A percentile compares a stretch with the other conserved stretches of the same genome.
Conservation (phyloP, 2,329 filamentous ascomycete species). For the Xylaria sp. region DNA sequence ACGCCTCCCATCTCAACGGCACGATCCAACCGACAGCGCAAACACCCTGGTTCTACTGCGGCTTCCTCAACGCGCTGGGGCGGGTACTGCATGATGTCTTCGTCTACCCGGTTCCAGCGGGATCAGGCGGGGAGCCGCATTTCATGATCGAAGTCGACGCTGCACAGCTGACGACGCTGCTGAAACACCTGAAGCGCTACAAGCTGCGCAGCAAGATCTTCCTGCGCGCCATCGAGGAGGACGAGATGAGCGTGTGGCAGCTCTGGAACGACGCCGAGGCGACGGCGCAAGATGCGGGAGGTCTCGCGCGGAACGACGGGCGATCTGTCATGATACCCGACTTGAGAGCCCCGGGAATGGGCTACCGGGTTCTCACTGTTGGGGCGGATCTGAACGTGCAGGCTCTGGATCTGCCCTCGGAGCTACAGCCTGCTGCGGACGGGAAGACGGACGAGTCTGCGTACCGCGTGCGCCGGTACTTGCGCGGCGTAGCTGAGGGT, state of each 20-base stretch:
- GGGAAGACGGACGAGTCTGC: slow-evolving; percentile 62
- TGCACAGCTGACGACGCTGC: slow-evolving; percentile 67
- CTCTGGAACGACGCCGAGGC: slow-evolving; percentile 70
- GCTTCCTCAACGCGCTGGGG: slow-evolving; percentile 86
- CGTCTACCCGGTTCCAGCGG: slow-evolving; percentile 73
- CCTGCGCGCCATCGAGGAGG: slow-evolving; percentile 71
- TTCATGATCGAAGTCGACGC: slow-evolving; percentile 88
- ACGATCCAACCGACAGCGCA: background rate
- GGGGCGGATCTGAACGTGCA: slow-evolving; percentile 26
- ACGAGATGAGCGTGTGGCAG: slow-evolving; percentile 76
- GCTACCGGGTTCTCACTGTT: slow-evolving; percentile 56
- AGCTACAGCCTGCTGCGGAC: slow-evolving; percentile 45
- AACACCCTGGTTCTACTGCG: slow-evolving; percentile 74
- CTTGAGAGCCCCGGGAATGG: slow-evolving; percentile 65
- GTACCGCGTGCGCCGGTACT: slow-evolving; percentile 81
- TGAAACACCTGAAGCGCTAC: slow-evolving; percentile 82
- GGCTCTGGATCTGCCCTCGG: slow-evolving; percentile 49
- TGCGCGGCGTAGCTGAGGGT: slow-evolving; percentile 86
- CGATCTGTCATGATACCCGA: slow-evolving; percentile 58
- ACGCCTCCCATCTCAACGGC: slow-evolving; percentile 2
- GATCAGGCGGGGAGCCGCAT: slow-evolving; percentile 51
- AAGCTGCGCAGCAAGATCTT: slow-evolving; percentile 84
- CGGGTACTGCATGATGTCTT: slow-evolving; percentile 90
- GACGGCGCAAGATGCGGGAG: background rate
- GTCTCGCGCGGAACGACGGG: slow-evolving; percentile 30